A percentile compares a stretch with the other conserved stretches of the same genome.
Conservation (phyloP, 805 yeast species). For the Wilhelminamyces savonicus region DNA sequence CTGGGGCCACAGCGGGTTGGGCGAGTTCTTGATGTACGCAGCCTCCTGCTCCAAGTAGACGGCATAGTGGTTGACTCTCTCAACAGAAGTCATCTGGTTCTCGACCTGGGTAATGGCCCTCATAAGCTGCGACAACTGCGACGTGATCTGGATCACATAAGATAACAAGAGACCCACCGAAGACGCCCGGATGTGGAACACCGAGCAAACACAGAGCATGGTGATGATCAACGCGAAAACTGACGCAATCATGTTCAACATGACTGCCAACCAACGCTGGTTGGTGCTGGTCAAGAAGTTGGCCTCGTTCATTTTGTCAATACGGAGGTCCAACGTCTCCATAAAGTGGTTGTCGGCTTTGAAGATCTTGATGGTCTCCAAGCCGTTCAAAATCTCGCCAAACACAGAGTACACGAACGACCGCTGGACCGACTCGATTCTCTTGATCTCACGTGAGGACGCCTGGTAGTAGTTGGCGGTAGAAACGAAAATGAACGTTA, state of each 20-base stretch:
- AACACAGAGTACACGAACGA: slow-evolving; percentile 5
- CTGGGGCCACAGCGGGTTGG: slow-evolving; percentile 13
- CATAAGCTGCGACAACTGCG: slow-evolving; percentile 2
- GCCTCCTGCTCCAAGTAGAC: slow-evolving; percentile 18
- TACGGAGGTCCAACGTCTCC: not conserved
- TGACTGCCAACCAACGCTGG: slow-evolving; percentile 4
- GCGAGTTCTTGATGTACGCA: slow-evolving; percentile 17
- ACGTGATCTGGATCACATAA: slow-evolving; percentile 3
- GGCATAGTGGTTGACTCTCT: slow-evolving; percentile 8
- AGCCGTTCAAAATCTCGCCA: slow-evolving; percentile 5
- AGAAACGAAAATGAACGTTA: slow-evolving; percentile 1
- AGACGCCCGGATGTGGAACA: slow-evolving; percentile 9
- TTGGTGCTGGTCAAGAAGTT: slow-evolving; percentile 3
- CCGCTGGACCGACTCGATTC: slow-evolving; percentile 5
- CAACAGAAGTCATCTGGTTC: slow-evolving; percentile 6
- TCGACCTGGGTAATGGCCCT: slow-evolving; percentile 3
- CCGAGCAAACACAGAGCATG: slow-evolving; percentile 12
- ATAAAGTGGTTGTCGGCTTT: not conserved
- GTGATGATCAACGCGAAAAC: slow-evolving; percentile 4
- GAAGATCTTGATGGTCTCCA: slow-evolving; percentile 5
- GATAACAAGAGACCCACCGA: slow-evolving; percentile 6
- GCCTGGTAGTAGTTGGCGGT: slow-evolving; percentile 5
- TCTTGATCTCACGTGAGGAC: slow-evolving; percentile 6
- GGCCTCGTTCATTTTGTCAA: slow-evolving; percentile 6
- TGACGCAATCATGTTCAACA: slow-evolving; percentile 1